These are phyloP conservation scores for Thermochaetoides thermophila DNA, from an alignment of 495 filamentous ascomycete species.

Conservation along the genomic window DNA sequence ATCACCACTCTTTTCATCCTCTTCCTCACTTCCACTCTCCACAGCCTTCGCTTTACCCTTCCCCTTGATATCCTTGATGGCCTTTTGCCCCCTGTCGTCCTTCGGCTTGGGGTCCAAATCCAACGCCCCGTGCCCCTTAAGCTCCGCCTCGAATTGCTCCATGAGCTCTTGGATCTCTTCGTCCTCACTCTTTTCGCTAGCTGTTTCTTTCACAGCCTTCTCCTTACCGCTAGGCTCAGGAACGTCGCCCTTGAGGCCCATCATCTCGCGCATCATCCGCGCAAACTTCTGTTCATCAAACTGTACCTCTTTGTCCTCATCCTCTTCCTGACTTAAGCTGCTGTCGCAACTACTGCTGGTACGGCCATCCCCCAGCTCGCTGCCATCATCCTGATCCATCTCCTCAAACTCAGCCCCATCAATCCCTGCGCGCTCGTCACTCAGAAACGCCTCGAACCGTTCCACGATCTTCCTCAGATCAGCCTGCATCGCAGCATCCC, in stretches of 20 bases:
- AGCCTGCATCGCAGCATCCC: slow-evolving; percentile 64
- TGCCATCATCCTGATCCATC: slow-evolving; percentile 46
- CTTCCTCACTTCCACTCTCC: slow-evolving; percentile 9
- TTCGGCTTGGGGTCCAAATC: slow-evolving; percentile 36
- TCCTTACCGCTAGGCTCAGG: slow-evolving; percentile 23
- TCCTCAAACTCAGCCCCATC: slow-evolving; percentile 70
- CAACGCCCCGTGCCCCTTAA: slow-evolving; percentile 62
- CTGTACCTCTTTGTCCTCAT: slow-evolving; percentile 61
- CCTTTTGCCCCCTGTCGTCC: too few species aligned
- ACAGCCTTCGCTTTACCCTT: slow-evolving; percentile 7
- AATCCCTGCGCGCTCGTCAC: slow-evolving; percentile 65
- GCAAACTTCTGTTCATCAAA: slow-evolving; percentile 80
- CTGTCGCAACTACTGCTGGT: too few species aligned
- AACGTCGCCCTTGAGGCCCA: too few species aligned
- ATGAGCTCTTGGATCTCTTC: slow-evolving; percentile 59
- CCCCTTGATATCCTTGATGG: too few species aligned
- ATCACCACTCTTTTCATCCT: slow-evolving; percentile 27
- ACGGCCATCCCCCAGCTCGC: slow-evolving; percentile 26
- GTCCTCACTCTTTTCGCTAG: slow-evolving; percentile 40
- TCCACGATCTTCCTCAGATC: slow-evolving; percentile 81
- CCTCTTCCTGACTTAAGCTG: too few species aligned
- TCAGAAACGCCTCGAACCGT: slow-evolving; percentile 82
- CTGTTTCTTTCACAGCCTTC: slow-evolving; percentile 6
- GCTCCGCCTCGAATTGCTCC: slow-evolving; percentile 65
- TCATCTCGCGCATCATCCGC: slow-evolving; percentile 87